Evolutionary conservation across 2,329 filamentous ascomycete genomes (phyloP), one percentile per base, ranked within the genome.

Genomic region (Zasmidium cellare): DNA sequence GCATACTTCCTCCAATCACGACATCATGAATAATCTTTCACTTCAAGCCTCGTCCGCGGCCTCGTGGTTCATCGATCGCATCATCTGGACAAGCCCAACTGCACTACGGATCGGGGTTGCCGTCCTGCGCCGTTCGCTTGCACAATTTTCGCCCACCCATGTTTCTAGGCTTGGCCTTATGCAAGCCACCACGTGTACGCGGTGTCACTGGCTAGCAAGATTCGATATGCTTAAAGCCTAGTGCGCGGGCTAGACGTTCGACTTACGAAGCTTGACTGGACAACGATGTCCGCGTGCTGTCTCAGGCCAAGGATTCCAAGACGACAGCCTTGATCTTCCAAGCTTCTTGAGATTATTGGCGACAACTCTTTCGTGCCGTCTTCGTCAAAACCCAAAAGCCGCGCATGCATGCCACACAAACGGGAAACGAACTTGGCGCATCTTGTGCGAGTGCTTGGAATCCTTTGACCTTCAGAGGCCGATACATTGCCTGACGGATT

Each of bases 161-260:
- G 35, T 18, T 14, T 53, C 20, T 20, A 46, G 51, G 51, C 51
- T 23, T 22, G 38, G 12, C 12, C 41, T 53, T 46, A 31, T 53
- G 51, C 51, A 53, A 53, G 51, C 51, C 51, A 45, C 41, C 51
- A 46, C 51, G 51, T 53, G 51, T 45, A 28, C 16, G 9, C 14
- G 25, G 31, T 45, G 20, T 41, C 28, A 52, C 23, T 52, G 50
- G 50, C 11, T 45, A 38, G 16, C 19, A 16, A n/a, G 18, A 14
- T 20, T 2, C 22, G 51, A 53, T 53, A 53, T 45, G 51, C 38
- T 46, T 46, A 46, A 53, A 19, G 12, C 19, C 11, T 25, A 46
- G 46, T 2, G 35, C 31, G 31, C 22, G 12, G 35, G 18, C 12
- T 44, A 45, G 20, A 52, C 23, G 50, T 45, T 2, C 23, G 31